Conservation (phyloP, 2,329 filamentous ascomycete genomes). For the Zasmidium angulare region DNA sequence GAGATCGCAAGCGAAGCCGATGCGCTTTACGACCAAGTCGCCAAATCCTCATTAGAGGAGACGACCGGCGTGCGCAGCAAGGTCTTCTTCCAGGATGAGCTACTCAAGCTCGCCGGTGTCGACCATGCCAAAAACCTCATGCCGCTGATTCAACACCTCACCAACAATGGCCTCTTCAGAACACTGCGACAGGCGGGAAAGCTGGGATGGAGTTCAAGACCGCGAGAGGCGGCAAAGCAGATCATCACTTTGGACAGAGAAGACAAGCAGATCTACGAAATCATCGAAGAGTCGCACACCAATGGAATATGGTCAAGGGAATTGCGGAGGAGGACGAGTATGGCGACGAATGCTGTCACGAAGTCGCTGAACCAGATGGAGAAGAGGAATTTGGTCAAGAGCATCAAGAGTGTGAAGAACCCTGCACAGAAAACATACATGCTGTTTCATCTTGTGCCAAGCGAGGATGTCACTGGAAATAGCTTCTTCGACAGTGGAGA, state of each 20-base stretch:
- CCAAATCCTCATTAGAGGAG: constrained; percentile 26
- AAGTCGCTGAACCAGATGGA: constrained; percentile 82
- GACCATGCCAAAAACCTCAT: constrained; percentile 27
- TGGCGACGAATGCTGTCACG: constrained; percentile 78
- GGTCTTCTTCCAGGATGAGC: constrained; percentile 34
- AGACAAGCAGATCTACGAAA: constrained; percentile 82
- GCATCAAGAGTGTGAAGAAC: constrained; percentile 88
- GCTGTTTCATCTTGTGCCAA: constrained; percentile 77
- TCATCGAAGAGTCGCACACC: constrained; percentile 80
- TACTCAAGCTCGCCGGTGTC: constrained; percentile 26
- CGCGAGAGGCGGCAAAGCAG: constrained; percentile 30
- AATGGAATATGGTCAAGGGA: constrained; percentile 90
- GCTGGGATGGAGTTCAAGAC: constrained; percentile 31
- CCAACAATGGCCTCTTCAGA: constrained; percentile 33
- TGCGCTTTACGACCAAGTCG: constrained; percentile 29
- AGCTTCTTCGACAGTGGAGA: constrained; percentile 93
- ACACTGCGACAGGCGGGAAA: constrained; percentile 29
- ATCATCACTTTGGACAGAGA: constrained; percentile 56
- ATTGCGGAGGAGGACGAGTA: constrained; percentile 72
- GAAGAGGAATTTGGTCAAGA: constrained; percentile 76
- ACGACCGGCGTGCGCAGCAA: constrained; percentile 25
- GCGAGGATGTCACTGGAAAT: constrained; percentile 87
- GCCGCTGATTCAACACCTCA: constrained; percentile 33
- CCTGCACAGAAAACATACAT: constrained; percentile 96
- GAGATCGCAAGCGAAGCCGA: constrained; percentile 28